A percentile compares a stretch with the other conserved stretches of the same genome.
These are phyloP conservation scores for Begonia peltatifolia DNA, from an alignment of 306 rosid genomes.

Conservation along the genomic window DNA sequence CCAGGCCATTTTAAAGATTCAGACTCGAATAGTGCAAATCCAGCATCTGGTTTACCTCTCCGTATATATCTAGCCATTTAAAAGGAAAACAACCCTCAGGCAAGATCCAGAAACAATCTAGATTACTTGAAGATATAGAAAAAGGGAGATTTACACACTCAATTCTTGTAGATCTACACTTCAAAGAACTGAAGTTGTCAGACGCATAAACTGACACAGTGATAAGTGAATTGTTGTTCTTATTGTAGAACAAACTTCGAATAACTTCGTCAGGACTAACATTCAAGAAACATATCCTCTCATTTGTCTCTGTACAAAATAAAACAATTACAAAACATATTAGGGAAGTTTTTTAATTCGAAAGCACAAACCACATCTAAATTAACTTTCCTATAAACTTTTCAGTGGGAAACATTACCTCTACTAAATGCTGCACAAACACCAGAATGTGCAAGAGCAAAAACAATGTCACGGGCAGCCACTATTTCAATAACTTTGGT, in stretches of 20 bases:
- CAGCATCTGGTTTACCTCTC: constrained; percentile 80
- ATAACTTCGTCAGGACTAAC: constrained; percentile 84
- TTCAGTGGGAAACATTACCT: constrained; percentile 25
- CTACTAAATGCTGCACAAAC: constrained; percentile 86
- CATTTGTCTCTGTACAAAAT: constrained; percentile 53
- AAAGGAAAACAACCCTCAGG: background rate
- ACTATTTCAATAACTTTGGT: constrained; percentile 72
- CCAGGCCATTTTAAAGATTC: constrained; percentile 96
- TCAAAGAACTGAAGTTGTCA: constrained; percentile 86
- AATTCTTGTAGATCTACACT: constrained; percentile 83
- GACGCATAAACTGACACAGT: constrained; percentile 91
- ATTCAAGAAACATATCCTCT: constrained; percentile 80
- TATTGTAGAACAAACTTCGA: constrained; percentile 80
- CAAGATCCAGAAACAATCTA: background rate
- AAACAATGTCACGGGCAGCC: constrained; percentile 65
- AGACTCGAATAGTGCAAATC: constrained; percentile 80
- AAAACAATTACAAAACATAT: too few relatives aligned
- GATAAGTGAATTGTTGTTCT: constrained; percentile 85
- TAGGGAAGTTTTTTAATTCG: too few relatives aligned
- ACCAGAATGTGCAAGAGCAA: constrained; percentile 83
- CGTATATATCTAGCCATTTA: constrained; percentile 48
- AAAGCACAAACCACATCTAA: too few relatives aligned
- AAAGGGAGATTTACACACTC: constrained; percentile 32
- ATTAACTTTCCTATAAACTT: constrained; percentile 6
- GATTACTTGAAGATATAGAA: constrained; percentile 4